Conservation (phyloP, 2,329 filamentous ascomycete species). For the Calcarisporium arbuscula region DNA sequence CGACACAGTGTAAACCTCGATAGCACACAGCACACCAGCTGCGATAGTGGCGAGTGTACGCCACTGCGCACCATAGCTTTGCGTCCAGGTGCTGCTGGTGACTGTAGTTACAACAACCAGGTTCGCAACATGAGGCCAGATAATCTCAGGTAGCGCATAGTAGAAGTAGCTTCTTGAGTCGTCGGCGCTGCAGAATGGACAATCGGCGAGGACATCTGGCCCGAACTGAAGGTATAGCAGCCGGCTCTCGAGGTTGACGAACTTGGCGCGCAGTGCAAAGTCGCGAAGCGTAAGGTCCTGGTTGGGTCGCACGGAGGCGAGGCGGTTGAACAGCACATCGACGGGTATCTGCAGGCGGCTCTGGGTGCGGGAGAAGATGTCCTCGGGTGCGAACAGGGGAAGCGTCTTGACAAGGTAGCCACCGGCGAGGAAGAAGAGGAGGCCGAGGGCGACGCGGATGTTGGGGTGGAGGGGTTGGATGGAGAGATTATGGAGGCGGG, state of each 20-base stretch:
- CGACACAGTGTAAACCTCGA: constrained; percentile 61
- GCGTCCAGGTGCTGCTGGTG: constrained; percentile 63
- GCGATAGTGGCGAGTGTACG: constrained; percentile 62
- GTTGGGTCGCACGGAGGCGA: constrained; percentile 49
- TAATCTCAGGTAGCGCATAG: constrained; percentile 69
- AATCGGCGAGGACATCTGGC: constrained; percentile 64
- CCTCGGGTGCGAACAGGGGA: constrained; percentile 64
- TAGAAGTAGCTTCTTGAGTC: constrained; percentile 66
- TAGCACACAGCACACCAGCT: constrained; percentile 48
- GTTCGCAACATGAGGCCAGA: constrained; percentile 76
- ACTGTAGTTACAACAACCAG: constrained; percentile 63
- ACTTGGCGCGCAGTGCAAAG: constrained; percentile 57
- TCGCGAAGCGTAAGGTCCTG: constrained; percentile 51
- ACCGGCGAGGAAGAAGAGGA: constrained; percentile 47
- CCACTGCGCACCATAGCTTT: constrained; percentile 60
- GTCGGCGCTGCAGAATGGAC: constrained; percentile 75
- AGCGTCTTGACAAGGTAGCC: constrained; percentile 53
- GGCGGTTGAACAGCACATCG: constrained; percentile 75
- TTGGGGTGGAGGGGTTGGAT: constrained; percentile 48
- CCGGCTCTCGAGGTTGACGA: constrained; percentile 65
- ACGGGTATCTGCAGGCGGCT: constrained; percentile 82
- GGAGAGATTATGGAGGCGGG: constrained; percentile 36
- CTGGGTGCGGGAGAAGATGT: constrained; percentile 71
- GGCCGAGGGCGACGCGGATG: constrained; percentile 50
- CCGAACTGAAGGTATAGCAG: constrained; percentile 82